Base-by-base conservation (phyloP, 139 green algal genomes). In the Choricystis sp. region DNA sequence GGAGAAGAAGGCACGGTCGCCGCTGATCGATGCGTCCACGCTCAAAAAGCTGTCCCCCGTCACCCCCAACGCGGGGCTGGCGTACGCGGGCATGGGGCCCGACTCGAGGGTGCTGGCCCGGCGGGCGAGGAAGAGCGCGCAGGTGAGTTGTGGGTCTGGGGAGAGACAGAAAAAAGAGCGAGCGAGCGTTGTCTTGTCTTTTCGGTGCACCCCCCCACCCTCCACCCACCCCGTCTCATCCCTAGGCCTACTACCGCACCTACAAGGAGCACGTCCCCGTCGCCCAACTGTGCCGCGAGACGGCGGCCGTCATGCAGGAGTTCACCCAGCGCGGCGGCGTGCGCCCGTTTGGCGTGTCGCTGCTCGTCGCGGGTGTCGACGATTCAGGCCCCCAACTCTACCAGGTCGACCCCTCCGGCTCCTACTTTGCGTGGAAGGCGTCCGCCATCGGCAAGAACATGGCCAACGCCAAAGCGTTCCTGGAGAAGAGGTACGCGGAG, bases 361-460 rank as follows among this genome's bases (percentile, higher is more conserved):
- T 99, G 49, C 74, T 99, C 57, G 79, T 98, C 69, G 93, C 93
- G 14, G 93, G 93, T 2, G 92, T 84, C 55, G 93, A 99, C 69
- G 85, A 91, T 26, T 83, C 94, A 60, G 89, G 92, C 31, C 93
- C 93, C 26, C 94, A 98, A 79, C 82, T 99, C 59, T 99, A 97
- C 76, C 93, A 99, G 80, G 84, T 95, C 28, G 92, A 97, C 69
- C 92, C 92, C 21, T 94, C 83, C 1, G 92, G 92, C 40, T 91
- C 92, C 19, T 98, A 96, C 77, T 98, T 98, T 82, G 92, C 92
- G 0, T 98, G 92, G 77, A 96, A 96, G 77, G 92, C 92, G 2
- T 89, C 74, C 14, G 92, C 92, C n/a, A 98, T 98, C 40, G 92
- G 92, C 65, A 98, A 98, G 75, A 98, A 98, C 80, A 97, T 95